Percentiles rank a stretch among this genome's conserved stretches.
phyloP scores from a whole-genome alignment of 106 monocot species.

The Dendrobium huoshanense region DNA sequence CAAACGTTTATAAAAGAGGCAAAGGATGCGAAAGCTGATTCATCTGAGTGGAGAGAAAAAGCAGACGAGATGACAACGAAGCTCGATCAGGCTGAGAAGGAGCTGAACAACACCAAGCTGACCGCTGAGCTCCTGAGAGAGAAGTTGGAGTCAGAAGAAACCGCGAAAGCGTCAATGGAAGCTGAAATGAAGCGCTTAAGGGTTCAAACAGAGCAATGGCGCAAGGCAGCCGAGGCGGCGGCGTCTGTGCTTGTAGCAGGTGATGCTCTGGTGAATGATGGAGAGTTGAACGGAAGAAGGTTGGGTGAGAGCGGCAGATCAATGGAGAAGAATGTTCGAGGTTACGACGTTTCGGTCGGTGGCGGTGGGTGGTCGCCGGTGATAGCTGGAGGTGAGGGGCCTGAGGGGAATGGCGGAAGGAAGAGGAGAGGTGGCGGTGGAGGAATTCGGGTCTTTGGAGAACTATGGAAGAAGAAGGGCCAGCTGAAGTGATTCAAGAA shows the following conservation, averaged over 20 bases:
- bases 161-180: constrained; percentile 32
- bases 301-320: constrained; percentile 40
- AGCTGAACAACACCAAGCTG: constrained; percentile 27
- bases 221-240: constrained; percentile 83
- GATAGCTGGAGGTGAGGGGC: constrained; percentile 21
- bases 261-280: neutral
- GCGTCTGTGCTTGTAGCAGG: constrained; percentile 38
- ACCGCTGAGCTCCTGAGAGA: constrained; percentile 26
- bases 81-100: constrained; percentile 31
- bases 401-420: constrained; percentile 10
- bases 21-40: constrained; percentile 26
- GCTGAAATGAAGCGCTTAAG: constrained; percentile 56
- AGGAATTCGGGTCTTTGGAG: constrained; percentile 68
- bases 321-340: constrained; percentile 46
- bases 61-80: constrained; percentile 45
- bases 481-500: constrained; percentile 22
- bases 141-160: constrained; percentile 40
- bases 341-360: neutral
- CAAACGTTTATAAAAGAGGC: constrained; percentile 32
- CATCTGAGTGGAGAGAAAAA: constrained; percentile 18
- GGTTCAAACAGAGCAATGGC: constrained; percentile 86
- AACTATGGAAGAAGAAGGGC: constrained; percentile 83
- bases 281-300: constrained; percentile 16
- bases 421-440: constrained; percentile 36
- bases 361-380: constrained; percentile 27